phyloP scores from a whole-genome alignment of 2,329 filamentous ascomycete species.

The Beauveria sp. region DNA sequence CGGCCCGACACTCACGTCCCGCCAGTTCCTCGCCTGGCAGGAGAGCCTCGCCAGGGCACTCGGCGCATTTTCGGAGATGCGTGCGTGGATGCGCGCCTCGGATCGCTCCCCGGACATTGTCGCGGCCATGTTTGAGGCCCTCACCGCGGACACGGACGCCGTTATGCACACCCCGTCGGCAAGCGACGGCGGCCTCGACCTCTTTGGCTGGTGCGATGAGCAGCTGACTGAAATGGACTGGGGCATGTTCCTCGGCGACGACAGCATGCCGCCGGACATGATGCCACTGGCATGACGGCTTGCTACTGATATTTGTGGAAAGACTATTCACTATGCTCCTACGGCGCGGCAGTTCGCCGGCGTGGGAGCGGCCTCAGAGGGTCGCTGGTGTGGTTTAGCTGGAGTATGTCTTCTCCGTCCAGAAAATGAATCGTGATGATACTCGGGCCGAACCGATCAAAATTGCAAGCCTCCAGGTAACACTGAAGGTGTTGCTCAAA shows the following conservation, averaged over 20 bases:
- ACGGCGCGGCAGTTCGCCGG: too few species aligned
- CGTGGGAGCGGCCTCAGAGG: too few species aligned
- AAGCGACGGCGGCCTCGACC: slow-evolving; percentile 18
- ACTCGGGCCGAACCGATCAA: too few species aligned
- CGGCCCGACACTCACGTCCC: neutral
- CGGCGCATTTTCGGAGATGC: slow-evolving; percentile 21
- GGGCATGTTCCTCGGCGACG: slow-evolving; percentile 18
- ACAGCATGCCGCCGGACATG: slow-evolving; percentile 11
- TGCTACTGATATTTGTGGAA: neutral
- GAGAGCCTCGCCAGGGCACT: slow-evolving; percentile 19
- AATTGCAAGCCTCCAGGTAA: too few species aligned
- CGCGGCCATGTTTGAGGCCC: slow-evolving; percentile 20
- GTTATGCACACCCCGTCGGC: slow-evolving; percentile 18
- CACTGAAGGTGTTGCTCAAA: too few species aligned
- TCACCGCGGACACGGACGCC: slow-evolving; percentile 16
- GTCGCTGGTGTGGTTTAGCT: too few species aligned
- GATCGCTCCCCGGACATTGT: slow-evolving; percentile 21
- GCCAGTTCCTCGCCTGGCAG: slow-evolving; percentile 15
- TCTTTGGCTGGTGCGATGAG: slow-evolving; percentile 22
- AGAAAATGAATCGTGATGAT: too few species aligned
- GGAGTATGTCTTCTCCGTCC: too few species aligned
- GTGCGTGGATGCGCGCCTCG: slow-evolving; percentile 21
- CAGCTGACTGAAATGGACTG: slow-evolving; percentile 21
- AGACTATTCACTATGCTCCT: neutral
- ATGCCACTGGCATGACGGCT: slow-evolving; percentile 1